A percentile compares a stretch with the other conserved stretches of the same genome.
phyloP scores from a whole-genome alignment of 2,329 filamentous ascomycete species.

The Fusarium sp. region DNA sequence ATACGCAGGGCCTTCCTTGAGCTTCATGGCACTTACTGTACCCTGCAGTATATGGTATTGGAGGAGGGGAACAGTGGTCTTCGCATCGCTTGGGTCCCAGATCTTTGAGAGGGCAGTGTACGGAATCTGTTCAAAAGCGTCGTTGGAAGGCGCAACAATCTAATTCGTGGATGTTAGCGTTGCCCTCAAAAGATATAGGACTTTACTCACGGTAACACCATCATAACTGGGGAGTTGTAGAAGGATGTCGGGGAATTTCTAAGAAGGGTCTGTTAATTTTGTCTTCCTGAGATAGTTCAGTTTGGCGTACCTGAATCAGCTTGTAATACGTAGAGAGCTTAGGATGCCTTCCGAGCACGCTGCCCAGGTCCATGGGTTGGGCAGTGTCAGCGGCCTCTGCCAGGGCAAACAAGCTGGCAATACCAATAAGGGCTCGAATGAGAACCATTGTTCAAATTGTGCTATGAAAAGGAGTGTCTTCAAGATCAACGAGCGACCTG shows the following conservation, averaged over 20 bases:
- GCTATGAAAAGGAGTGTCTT: neutral
- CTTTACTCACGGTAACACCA: conserved; percentile 57
- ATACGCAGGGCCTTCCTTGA: conserved; percentile 52
- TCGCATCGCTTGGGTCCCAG: conserved; percentile 57
- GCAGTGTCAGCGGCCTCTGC: conserved; percentile 34
- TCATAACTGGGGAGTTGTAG: conserved; percentile 56
- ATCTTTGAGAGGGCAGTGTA: conserved; percentile 62
- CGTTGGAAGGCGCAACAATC: conserved; percentile 68
- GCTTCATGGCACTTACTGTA: conserved; percentile 55
- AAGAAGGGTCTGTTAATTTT: neutral
- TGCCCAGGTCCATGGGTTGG: conserved; percentile 51
- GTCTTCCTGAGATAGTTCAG: neutral
- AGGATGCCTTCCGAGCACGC: conserved; percentile 52
- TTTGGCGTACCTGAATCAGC: conserved; percentile 54
- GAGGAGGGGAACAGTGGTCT: conserved; percentile 62
- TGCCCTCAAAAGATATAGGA: neutral
- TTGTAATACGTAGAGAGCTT: conserved; percentile 58
- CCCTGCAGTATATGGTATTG: conserved; percentile 71
- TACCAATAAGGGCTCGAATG: conserved; percentile 28
- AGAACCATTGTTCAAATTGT: conserved; percentile 30
- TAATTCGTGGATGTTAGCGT: conserved; percentile 19
- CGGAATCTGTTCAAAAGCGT: conserved; percentile 66
- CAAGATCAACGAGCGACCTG: neutral
- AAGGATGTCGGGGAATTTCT: conserved; percentile 60
- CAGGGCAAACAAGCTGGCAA: conserved; percentile 39